These are phyloP conservation scores for Xylaria sp. DNA, from an alignment of 2,329 filamentous ascomycete species.

Conservation along the genomic window DNA sequence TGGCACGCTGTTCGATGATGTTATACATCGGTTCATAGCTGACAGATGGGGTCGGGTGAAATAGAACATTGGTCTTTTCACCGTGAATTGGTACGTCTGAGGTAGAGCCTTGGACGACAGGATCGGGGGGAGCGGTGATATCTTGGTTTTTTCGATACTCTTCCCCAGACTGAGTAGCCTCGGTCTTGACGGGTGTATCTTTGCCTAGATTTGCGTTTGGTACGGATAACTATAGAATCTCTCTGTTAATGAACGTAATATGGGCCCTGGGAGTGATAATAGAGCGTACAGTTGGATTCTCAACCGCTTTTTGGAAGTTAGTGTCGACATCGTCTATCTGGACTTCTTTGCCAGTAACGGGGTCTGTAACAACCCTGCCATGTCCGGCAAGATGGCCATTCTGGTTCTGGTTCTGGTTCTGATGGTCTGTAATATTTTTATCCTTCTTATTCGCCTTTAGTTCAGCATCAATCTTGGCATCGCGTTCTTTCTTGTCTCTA, in stretches of 20 bases:
- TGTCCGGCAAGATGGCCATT: slow-evolving; percentile 53
- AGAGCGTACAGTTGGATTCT: slow-evolving; percentile 72
- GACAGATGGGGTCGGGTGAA: slow-evolving; percentile 91
- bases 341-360: slow-evolving; percentile 86
- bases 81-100: slow-evolving; percentile 95
- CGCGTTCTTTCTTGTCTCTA: slow-evolving; percentile 79
- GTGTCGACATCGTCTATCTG: slow-evolving; percentile 84
- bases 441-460: slow-evolving; percentile 53
- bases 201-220: slow-evolving; percentile 91
- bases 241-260: background rate
- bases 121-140: slow-evolving; percentile 89
- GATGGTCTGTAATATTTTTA: slow-evolving; percentile 56
- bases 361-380: slow-evolving; percentile 84
- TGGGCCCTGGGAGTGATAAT: too few relatives aligned
- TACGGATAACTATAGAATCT: slow-evolving; percentile 72
- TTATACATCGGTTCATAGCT: slow-evolving; percentile 91
- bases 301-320: slow-evolving; percentile 73
- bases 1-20: slow-evolving; percentile 78
- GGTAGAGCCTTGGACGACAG: slow-evolving; percentile 81
- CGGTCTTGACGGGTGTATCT: slow-evolving; percentile 76
- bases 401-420: slow-evolving; percentile 54
- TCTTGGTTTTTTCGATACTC: slow-evolving; percentile 90
- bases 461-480: slow-evolving; percentile 75
- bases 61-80: slow-evolving; percentile 95
- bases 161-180: slow-evolving; percentile 75